Conservation (phyloP, 2,329 filamentous ascomycete genomes). For the Monilinia fructigena region DNA sequence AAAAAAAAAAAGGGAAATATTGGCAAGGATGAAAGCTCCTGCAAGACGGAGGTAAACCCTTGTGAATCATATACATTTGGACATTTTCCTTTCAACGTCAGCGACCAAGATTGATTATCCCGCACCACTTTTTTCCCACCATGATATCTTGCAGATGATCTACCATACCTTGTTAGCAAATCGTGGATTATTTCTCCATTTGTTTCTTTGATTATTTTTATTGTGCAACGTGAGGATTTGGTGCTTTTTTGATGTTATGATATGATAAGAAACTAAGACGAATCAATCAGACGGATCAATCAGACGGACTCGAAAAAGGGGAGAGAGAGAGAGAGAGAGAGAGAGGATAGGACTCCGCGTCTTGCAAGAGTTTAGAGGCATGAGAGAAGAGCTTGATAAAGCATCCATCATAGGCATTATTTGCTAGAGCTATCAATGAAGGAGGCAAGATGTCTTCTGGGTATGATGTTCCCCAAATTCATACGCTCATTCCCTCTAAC, state of each 20-base stretch:
- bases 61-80: constrained; percentile 6
- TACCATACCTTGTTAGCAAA: not conserved
- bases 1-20: not conserved
- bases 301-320: not conserved
- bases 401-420: not conserved
- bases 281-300: not conserved
- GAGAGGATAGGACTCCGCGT: not conserved
- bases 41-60: constrained; percentile 4
- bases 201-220: not conserved
- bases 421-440: constrained; percentile 18
- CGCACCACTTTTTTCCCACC: constrained; percentile 5
- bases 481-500: not conserved
- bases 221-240: not conserved
- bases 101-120: not conserved
- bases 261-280: not conserved
- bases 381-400: constrained; percentile 17
- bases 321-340: not conserved
- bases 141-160: constrained; percentile 18
- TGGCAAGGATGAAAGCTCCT: constrained; percentile 15
- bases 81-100: constrained; percentile 9
- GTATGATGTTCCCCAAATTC: constrained; percentile 2
- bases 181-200: not conserved
- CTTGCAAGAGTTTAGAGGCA: constrained; percentile 3
- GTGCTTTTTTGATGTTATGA: not conserved
- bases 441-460: constrained; percentile 25